Conservation (phyloP, 495 filamentous ascomycete species). For the Xylaria telfairii region DNA sequence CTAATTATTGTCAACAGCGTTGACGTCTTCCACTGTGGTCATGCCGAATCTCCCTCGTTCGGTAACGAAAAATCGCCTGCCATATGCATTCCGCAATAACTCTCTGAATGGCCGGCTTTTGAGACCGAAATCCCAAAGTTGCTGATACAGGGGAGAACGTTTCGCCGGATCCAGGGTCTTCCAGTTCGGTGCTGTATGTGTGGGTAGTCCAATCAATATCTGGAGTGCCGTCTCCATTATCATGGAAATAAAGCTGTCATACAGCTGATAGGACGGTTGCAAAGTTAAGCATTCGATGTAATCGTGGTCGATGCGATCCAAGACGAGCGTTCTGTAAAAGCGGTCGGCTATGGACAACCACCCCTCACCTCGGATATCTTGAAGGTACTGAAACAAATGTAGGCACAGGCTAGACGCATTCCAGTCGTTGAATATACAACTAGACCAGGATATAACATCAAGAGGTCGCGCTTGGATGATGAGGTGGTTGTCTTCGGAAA, state of each 20-base stretch:
- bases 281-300: too few species aligned
- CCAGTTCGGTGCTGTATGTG: background rate
- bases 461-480: constrained; percentile 25
- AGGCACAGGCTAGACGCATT: constrained; percentile 23
- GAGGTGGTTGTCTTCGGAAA: constrained; percentile 13
- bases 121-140: background rate
- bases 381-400: constrained; percentile 9
- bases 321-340: background rate
- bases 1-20: background rate
- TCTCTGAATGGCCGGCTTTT: background rate
- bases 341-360: background rate
- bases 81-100: background rate
- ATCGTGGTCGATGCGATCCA: background rate
- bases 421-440: constrained; percentile 25
- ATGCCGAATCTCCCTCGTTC: background rate
- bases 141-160: background rate
- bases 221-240: background rate
- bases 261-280: background rate
- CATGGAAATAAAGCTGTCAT: background rate
- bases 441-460: constrained; percentile 26
- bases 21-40: background rate
- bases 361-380: too few species aligned
- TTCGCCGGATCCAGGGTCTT: too few species aligned
- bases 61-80: background rate
- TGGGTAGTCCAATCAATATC: background rate